phyloP scores from a whole-genome alignment of 495 filamentous ascomycete species.

The Chaetomidium leptoderma region DNA sequence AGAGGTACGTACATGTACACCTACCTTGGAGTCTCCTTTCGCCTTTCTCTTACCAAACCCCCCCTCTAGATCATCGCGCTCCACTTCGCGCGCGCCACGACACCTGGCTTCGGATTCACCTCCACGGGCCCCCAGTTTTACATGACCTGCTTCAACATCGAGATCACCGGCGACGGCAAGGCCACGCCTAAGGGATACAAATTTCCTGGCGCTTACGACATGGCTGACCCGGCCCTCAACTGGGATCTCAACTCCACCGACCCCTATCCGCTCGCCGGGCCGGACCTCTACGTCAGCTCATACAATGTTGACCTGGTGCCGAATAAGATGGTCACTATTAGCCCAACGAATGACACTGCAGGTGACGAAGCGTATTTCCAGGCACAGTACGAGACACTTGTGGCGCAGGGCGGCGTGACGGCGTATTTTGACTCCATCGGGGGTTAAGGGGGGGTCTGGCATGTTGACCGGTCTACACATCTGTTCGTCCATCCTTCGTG shows the following conservation, averaged over 20 bases:
- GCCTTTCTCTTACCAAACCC: too few relatives aligned
- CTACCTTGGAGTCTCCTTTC: too few relatives aligned
- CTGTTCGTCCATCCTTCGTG: too few relatives aligned
- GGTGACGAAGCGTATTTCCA: conserved; percentile 7
- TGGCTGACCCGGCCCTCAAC: conserved; percentile 40
- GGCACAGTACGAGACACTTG: conserved; percentile 9
- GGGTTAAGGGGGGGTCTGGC: conserved; percentile 4
- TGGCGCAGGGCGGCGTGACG: conserved; percentile 8
- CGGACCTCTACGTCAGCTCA: conserved; percentile 1
- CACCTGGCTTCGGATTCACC: conserved; percentile 15
- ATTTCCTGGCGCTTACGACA: conserved; percentile 52
- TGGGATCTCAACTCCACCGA: conserved; percentile 14
- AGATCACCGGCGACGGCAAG: conserved; percentile 55
- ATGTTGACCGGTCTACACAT: too few relatives aligned
- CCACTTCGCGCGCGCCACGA: conserved; percentile 19
- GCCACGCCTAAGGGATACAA: conserved; percentile 48
- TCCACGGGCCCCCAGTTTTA: conserved; percentile 58
- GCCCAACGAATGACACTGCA: conserved; percentile 3
- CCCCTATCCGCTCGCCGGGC: conserved; percentile 20
- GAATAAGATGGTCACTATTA: not conserved
- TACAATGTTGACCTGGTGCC: conserved; percentile 4
- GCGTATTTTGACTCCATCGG: conserved; percentile 19
- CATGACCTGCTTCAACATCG: conserved; percentile 60
- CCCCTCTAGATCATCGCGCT: conserved; percentile 25
- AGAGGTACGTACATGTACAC: conserved; percentile 49